Conservation (phyloP, 2,329 filamentous ascomycete genomes). For the Colletotrichum eremochloae region DNA sequence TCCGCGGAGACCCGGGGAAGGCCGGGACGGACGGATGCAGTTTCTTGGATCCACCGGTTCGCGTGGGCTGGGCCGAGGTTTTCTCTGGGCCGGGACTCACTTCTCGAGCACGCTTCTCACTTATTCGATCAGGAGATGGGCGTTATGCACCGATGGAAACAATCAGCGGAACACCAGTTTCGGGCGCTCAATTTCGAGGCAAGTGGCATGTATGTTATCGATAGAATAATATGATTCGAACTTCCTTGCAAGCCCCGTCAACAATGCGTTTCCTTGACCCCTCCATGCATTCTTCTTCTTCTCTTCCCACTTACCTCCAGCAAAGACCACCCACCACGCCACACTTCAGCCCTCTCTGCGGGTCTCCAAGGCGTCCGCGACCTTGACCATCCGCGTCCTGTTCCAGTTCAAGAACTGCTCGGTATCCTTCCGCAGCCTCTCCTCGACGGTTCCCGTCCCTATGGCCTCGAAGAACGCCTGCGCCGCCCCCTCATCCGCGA, state of each 20-base stretch:
- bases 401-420: conserved; percentile 28
- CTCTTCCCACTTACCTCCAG: background rate
- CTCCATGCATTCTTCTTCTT: too few species aligned
- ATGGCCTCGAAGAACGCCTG: conserved; percentile 28
- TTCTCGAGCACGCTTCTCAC: background rate
- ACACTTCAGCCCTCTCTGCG: background rate
- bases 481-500: conserved; percentile 36
- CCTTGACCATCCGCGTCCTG: conserved; percentile 18
- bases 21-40: background rate
- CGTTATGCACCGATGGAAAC: background rate
- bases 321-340: background rate
- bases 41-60: background rate
- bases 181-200: background rate
- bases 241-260: background rate
- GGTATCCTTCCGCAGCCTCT: conserved; percentile 20
- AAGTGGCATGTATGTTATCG: background rate
- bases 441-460: conserved; percentile 6
- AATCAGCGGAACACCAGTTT: too few species aligned
- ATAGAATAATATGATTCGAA: background rate
- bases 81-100: background rate
- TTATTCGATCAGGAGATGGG: background rate
- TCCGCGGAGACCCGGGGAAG: conserved; percentile 9
- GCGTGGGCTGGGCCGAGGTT: background rate
- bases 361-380: conserved; percentile 26
- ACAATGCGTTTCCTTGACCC: background rate